phyloP scores from a whole-genome alignment of 768 basidiomycete genomes.

The Pholiota molesta region DNA sequence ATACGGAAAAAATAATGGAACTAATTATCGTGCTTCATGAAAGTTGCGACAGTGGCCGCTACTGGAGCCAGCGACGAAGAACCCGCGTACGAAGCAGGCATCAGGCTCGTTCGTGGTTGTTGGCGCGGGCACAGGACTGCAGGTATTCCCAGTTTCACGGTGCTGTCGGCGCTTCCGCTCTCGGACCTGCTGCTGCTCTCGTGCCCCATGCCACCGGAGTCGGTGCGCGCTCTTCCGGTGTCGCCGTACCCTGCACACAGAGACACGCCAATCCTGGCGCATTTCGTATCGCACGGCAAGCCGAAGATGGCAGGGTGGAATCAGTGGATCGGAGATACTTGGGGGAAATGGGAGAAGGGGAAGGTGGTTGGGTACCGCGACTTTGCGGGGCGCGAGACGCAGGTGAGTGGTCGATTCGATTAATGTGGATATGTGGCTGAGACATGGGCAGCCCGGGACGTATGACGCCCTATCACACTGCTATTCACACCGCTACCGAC shows the following conservation, averaged over 20 bases:
- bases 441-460: constrained; percentile 56
- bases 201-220: constrained; percentile 24
- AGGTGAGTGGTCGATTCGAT: constrained; percentile 37
- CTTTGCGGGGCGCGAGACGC: constrained; percentile 56
- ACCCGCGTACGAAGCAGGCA: constrained; percentile 20
- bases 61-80: constrained; percentile 20
- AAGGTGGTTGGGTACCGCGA: constrained; percentile 61
- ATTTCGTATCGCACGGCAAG: constrained; percentile 51
- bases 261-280: constrained; percentile 50
- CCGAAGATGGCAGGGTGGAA: constrained; percentile 44
- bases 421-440: not conserved
- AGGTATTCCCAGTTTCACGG: constrained; percentile 42
- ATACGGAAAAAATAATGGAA: not conserved
- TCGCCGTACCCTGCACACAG: constrained; percentile 61
- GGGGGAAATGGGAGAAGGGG: constrained; percentile 56
- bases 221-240: constrained; percentile 53
- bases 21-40: not conserved
- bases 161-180: constrained; percentile 60
- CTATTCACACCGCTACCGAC: constrained; percentile 57
- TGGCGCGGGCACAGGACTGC: constrained; percentile 34
- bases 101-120: constrained; percentile 49
- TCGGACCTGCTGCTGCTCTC: constrained; percentile 58
- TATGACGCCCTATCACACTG: constrained; percentile 65
- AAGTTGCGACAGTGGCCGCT: constrained; percentile 33
- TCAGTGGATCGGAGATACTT: constrained; percentile 56